These are phyloP conservation scores for Globisporangium solare DNA, from an alignment of 352 stramenopile species.

Conservation along the genomic window DNA sequence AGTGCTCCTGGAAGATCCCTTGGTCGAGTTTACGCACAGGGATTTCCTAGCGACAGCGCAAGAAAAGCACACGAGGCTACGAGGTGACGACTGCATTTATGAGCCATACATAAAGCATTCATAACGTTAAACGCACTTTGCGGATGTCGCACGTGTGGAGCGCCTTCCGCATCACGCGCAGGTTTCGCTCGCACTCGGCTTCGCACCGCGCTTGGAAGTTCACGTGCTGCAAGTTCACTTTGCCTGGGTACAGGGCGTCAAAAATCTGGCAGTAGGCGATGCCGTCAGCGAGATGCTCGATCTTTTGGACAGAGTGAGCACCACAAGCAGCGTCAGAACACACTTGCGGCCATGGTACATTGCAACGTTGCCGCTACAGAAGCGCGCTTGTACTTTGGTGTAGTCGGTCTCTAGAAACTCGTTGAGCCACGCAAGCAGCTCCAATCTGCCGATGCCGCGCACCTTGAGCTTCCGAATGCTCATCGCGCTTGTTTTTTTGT, in stretches of 20 bases:
- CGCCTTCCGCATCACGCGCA: slow-evolving; percentile 43
- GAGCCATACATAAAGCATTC: background rate
- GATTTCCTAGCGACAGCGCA: slow-evolving; percentile 37
- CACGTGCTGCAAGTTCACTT: slow-evolving; percentile 51
- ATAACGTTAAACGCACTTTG: slow-evolving; percentile 38
- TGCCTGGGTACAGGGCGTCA: slow-evolving; percentile 61
- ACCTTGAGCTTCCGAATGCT: slow-evolving; percentile 75
- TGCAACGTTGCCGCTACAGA: background rate
- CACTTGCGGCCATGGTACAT: background rate
- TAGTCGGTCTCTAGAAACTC: slow-evolving; percentile 81
- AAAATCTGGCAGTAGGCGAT: slow-evolving; percentile 81
- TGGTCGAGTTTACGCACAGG: slow-evolving; percentile 58
- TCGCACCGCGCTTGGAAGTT: slow-evolving; percentile 52
- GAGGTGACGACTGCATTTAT: background rate
- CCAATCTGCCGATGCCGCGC: slow-evolving; percentile 67
- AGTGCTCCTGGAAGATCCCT: slow-evolving; percentile 77
- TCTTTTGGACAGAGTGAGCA: slow-evolving; percentile 16
- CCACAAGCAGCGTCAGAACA: background rate
- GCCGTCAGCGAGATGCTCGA: slow-evolving; percentile 74
- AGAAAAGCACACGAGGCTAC: background rate
- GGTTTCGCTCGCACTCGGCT: slow-evolving; percentile 62
- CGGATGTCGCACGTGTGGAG: slow-evolving; percentile 59
- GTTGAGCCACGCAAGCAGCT: slow-evolving; percentile 76
- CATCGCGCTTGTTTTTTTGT: slow-evolving; percentile 28
- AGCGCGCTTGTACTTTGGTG: slow-evolving; percentile 39